Evolutionary conservation across 306 rosid genomes (phyloP).

Genomic region (Rubus parviflorus): DNA sequence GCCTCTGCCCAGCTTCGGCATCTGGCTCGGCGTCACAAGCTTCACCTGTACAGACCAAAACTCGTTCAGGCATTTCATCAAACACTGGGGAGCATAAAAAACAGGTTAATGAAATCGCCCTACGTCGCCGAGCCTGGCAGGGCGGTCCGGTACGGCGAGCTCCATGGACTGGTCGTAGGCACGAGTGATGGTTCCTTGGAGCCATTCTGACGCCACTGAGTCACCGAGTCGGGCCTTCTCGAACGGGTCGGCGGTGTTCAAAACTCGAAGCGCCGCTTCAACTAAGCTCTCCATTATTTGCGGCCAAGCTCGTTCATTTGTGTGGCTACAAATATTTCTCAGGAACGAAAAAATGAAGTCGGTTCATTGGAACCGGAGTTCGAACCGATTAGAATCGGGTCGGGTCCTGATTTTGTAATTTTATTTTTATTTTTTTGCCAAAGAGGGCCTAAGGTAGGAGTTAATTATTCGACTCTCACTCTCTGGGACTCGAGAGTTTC

Average conservation of each 20-base stretch:
- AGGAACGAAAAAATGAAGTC: neutral
- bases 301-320: too few relatives aligned
- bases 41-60: constrained; percentile 43
- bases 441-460: neutral
- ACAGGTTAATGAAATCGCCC: neutral
- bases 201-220: constrained; percentile 66
- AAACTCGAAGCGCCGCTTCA: constrained; percentile 76
- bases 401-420: neutral
- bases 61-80: constrained; percentile 30
- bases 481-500: neutral
- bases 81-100: constrained; percentile 14
- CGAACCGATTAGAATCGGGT: neutral
- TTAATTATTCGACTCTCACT: neutral
- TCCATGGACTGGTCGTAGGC: constrained; percentile 49
- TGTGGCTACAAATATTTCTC: too few relatives aligned
- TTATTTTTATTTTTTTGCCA: too few relatives aligned
- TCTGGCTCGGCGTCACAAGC: constrained; percentile 68
- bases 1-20: constrained; percentile 94
- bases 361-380: neutral
- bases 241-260: constrained; percentile 74
- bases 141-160: constrained; percentile 65
- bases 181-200: constrained; percentile 47
- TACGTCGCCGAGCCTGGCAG: constrained; percentile 64
- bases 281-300: constrained; percentile 40
- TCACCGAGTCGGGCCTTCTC: constrained; percentile 82